A percentile compares a stretch with the other conserved stretches of the same genome.
These are phyloP conservation scores for Lactarius trivialis DNA, from an alignment of 768 basidiomycete species.

Conservation along the genomic window DNA sequence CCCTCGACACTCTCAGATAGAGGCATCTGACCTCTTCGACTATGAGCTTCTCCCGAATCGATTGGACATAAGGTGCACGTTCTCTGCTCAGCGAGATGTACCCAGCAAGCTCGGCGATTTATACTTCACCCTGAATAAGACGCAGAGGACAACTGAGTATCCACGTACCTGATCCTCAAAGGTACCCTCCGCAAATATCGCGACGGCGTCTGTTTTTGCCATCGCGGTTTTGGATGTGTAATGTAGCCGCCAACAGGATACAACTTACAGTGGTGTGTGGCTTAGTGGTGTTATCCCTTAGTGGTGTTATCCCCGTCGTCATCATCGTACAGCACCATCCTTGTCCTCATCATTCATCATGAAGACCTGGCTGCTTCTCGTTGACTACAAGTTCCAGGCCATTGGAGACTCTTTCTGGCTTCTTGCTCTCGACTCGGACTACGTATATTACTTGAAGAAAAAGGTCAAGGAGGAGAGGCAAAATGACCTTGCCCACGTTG, in stretches of 20 bases:
- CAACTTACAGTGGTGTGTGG: no score
- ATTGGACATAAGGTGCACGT: constrained; percentile 51
- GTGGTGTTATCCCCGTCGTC: no score
- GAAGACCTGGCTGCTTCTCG: background rate
- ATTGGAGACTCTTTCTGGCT: background rate
- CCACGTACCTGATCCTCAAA: constrained; percentile 67
- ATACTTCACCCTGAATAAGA: constrained; percentile 7
- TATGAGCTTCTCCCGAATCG: constrained; percentile 57
- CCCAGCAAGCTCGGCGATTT: constrained; percentile 74
- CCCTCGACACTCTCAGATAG: constrained; percentile 53
- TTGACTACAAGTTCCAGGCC: background rate
- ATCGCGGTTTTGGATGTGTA: constrained; percentile 27
- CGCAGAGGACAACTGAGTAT: background rate
- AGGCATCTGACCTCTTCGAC: constrained; percentile 44
- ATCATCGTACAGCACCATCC: no score
- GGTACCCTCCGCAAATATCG: constrained; percentile 83
- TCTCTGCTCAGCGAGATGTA: constrained; percentile 64
- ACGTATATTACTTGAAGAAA: background rate
- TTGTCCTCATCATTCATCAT: no score
- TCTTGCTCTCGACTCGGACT: background rate
- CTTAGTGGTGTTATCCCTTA: no score
- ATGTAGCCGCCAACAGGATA: no score
- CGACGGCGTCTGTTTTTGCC: constrained; percentile 66
- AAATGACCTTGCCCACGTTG: background rate
- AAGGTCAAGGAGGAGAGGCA: background rate